Percentiles rank a stretch among this genome's conserved stretches.
Evolutionary conservation across 805 yeast species (phyloP).

Genomic region (Kockiozyma suomiensis): DNA sequence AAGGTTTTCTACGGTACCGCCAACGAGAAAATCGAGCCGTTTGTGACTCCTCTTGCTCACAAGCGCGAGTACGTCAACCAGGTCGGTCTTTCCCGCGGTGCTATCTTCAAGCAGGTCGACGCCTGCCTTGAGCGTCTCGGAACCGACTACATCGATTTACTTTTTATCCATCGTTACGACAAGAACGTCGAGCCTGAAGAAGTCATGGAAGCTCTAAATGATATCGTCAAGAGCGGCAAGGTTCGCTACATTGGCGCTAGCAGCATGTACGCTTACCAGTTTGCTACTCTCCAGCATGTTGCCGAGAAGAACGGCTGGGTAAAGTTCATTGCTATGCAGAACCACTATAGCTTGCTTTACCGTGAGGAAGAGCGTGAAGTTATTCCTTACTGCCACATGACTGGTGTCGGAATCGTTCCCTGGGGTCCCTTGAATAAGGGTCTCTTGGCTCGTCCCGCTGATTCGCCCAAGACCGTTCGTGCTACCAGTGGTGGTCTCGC

Average conservation of each 20-base stretch:
- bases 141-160: constrained; percentile 56
- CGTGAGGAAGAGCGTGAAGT: constrained; percentile 68
- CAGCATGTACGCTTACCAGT: constrained; percentile 58
- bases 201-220: constrained; percentile 59
- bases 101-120: constrained; percentile 51
- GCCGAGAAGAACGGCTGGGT: constrained; percentile 62
- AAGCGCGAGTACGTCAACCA: constrained; percentile 52
- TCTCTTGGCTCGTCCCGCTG: constrained; percentile 53
- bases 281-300: constrained; percentile 53
- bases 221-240: constrained; percentile 51
- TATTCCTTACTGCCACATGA: constrained; percentile 55
- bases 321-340: constrained; percentile 63
- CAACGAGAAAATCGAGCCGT: constrained; percentile 18
- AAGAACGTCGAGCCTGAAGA: constrained; percentile 49
- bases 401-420: constrained; percentile 60
- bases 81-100: constrained; percentile 50
- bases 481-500: constrained; percentile 11
- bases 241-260: constrained; percentile 65
- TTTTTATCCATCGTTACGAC: constrained; percentile 62
- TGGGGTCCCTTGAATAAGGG: constrained; percentile 65
- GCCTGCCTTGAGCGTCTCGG: constrained; percentile 48
- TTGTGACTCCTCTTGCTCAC: constrained; percentile 13
- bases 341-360: constrained; percentile 56
- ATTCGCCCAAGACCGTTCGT: constrained; percentile 17
- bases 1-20: constrained; percentile 43